Base-by-base conservation (phyloP, 176 grass and related monocot genomes). In the Aegilops speltoides region DNA sequence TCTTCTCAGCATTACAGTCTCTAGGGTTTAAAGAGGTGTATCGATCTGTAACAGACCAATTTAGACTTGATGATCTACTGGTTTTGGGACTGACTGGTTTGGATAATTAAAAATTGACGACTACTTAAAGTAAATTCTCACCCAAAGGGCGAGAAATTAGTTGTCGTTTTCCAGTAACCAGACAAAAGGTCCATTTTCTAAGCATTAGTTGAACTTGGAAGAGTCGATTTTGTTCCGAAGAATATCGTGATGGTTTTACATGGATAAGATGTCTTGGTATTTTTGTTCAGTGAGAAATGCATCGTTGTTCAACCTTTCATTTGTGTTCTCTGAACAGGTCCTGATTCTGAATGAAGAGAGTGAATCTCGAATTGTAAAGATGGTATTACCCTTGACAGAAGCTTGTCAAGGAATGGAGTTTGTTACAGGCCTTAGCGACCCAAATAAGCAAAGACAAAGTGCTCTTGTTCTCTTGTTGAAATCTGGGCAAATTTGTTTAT, bases 341-440 rank as follows among this genome's bases (percentile, higher is more conserved):
- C 63, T 99, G 80, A 91, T 96, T 89, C 87, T 96, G 12, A 96
- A 94, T 74, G 92, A 95, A 79, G 89, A 84, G 82, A 88, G 79
- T 78, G 92, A 99, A 89, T 81, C 91, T 33, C 92, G 90, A 83
- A 94, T 88, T 69, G 86, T 96, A 73, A 99, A 96, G 83, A 86
- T 99, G 85, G 82, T 91, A 63, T 73, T 99, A 70, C 97, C 97
- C 86, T 52, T 99, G 36, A 87, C 87, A 83, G 94, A 96, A 88
- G 80, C 92, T 79, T 99, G 97, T 70, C 66, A 90, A 81, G 90
- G 69, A 91, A 91, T 91, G 66, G 97, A 94, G 86, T 66, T 91
- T 70, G 76, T 99, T 80, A 88, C 87, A 63, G 89, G 90, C 38
- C 83, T 92, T 64, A 93, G 77, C 29, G 86, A 93, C 86, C 89